Conservation (phyloP, 257 asterid species). For the Solanum virginianum region DNA sequence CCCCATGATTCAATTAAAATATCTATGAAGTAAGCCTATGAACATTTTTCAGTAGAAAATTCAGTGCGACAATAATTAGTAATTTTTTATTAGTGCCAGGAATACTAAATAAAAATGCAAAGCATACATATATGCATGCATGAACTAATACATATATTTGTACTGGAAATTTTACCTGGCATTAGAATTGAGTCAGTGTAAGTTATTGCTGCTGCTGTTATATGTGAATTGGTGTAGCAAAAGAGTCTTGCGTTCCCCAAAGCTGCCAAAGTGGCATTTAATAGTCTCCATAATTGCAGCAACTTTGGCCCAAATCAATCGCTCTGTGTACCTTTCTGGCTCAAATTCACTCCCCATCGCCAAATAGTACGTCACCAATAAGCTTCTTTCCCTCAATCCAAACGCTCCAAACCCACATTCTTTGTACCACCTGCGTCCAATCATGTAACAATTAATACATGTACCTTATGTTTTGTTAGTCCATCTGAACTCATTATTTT, state of each 20-base stretch:
- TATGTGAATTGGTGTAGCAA: too few species aligned
- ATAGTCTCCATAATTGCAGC: constrained; percentile 30
- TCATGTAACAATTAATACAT: background rate
- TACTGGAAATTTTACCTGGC: background rate
- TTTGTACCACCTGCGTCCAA: constrained; percentile 43
- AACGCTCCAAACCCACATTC: constrained; percentile 23
- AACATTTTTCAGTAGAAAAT: too few species aligned
- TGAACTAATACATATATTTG: too few species aligned
- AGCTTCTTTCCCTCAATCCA: constrained; percentile 34
- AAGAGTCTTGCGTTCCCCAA: too few species aligned
- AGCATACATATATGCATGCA: too few species aligned
- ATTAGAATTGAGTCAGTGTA: background rate
- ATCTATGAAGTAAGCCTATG: too few species aligned
- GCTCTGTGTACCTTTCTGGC: constrained; percentile 42
- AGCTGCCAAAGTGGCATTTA: too few species aligned
- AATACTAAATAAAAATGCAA: too few species aligned
- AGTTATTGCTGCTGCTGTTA: too few species aligned
- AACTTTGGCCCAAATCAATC: constrained; percentile 74
- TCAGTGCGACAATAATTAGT: too few species aligned
- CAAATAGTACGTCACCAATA: constrained; percentile 24
- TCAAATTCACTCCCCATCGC: constrained; percentile 51
- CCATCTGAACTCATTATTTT: background rate
- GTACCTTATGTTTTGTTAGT: background rate
- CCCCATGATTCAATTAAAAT: too few species aligned
- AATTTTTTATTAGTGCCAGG: too few species aligned